phyloP scores from a whole-genome alignment of 2,329 filamentous ascomycete genomes.

The Mycosphaerella arachidis region DNA sequence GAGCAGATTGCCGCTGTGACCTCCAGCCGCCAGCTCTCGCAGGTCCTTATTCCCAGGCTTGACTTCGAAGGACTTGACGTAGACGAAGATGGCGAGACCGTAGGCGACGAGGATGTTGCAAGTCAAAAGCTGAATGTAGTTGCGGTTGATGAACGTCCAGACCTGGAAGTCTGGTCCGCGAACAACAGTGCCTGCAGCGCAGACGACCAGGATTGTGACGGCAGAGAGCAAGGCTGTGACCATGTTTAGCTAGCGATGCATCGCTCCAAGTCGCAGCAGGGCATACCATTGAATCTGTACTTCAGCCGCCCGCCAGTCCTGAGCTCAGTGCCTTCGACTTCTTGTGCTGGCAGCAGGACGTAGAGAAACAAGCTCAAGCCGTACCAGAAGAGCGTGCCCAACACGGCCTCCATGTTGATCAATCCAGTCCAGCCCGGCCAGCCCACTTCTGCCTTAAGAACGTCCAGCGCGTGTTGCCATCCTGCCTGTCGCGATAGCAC shows the following conservation, averaged over 20 bases:
- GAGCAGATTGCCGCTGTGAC: conserved; percentile 74
- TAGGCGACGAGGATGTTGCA: conserved; percentile 76
- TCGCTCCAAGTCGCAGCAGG: background rate
- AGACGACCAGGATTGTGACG: conserved; percentile 64
- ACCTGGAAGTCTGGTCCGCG: conserved; percentile 78
- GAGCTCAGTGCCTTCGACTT: conserved; percentile 66
- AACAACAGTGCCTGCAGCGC: conserved; percentile 67
- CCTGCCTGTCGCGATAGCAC: conserved; percentile 27
- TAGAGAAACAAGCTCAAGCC: conserved; percentile 70
- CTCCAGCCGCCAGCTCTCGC: conserved; percentile 77
- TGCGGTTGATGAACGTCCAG: conserved; percentile 90
- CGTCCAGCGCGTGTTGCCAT: conserved; percentile 52
- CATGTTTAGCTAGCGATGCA: conserved; percentile 11
- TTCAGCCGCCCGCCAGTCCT: conserved; percentile 67
- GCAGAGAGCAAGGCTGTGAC: conserved; percentile 68
- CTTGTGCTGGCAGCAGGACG: conserved; percentile 68
- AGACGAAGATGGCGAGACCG: conserved; percentile 69
- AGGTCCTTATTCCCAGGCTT: conserved; percentile 66
- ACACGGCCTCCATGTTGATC: conserved; percentile 62
- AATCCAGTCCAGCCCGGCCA: conserved; percentile 76
- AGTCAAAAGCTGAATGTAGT: conserved; percentile 81
- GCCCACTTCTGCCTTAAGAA: conserved; percentile 73
- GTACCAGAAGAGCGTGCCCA: conserved; percentile 75
- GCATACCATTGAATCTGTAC: conserved; percentile 65
- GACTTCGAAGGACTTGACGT: conserved; percentile 76